These are phyloP conservation scores for Colletotrichum sp. DNA, from an alignment of 2,329 filamentous ascomycete species.

Conservation along the genomic window DNA sequence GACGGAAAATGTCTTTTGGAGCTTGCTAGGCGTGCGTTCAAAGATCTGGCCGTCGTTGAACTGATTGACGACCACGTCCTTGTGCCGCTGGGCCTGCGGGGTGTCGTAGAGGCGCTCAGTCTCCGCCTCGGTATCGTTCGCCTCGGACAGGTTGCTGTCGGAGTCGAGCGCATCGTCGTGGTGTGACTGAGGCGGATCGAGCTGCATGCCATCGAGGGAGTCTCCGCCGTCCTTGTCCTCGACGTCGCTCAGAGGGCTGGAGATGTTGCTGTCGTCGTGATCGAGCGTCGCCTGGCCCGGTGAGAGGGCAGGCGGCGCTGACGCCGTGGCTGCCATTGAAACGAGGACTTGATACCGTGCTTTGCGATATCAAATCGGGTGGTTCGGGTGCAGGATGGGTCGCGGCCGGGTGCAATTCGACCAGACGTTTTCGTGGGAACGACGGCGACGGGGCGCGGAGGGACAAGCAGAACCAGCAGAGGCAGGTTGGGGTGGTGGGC, in stretches of 20 bases:
- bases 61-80: slow-evolving; percentile 64
- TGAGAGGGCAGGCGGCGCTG: slow-evolving; percentile 54
- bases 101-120: slow-evolving; percentile 92
- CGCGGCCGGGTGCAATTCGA: slow-evolving; percentile 8
- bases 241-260: slow-evolving; percentile 92
- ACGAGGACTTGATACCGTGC: background rate
- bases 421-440: slow-evolving; percentile 19
- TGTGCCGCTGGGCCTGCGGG: slow-evolving; percentile 70
- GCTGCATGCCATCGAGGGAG: slow-evolving; percentile 64
- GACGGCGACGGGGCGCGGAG: slow-evolving; percentile 7
- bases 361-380: background rate
- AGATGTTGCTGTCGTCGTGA: slow-evolving; percentile 73
- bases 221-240: slow-evolving; percentile 79
- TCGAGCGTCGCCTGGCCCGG: slow-evolving; percentile 51
- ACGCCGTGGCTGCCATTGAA: slow-evolving; percentile 59
- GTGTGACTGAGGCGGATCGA: slow-evolving; percentile 32
- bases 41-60: slow-evolving; percentile 59
- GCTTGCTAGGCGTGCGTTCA: slow-evolving; percentile 78
- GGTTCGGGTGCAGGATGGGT: background rate
- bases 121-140: slow-evolving; percentile 82
- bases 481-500: slow-evolving; percentile 18
- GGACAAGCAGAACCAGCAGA: slow-evolving; percentile 20
- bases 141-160: slow-evolving; percentile 63
- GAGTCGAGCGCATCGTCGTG: slow-evolving; percentile 42
- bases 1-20: slow-evolving; percentile 56